Base-by-base conservation (phyloP, 2,329 filamentous ascomycete genomes). In the Colletotrichum tamarilloi region DNA sequence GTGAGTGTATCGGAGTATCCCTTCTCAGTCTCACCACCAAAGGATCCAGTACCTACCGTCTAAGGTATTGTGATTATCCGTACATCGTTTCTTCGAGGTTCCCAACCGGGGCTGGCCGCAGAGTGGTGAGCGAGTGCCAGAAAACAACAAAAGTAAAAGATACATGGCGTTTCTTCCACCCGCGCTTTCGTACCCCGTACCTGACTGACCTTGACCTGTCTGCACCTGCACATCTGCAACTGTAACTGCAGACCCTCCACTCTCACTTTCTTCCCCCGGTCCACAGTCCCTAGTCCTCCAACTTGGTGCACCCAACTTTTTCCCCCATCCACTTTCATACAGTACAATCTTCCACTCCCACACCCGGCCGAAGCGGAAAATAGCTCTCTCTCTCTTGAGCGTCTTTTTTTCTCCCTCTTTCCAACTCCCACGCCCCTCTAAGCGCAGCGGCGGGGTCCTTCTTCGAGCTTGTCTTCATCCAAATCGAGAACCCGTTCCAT, bases 401-500 rank as follows among this genome's bases (percentile, higher is more conserved):
- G 42, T 58, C 46, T 30, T 65, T 58, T 65, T 53, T 49, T 49
- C 3, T 49, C 3, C 12, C 38, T 42, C 19, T 58, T 65, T 59
- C 42, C 42, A 53, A 53, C 38, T 38, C 53, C 26, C 67, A 67
- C 67, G 30, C 56, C 67, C 59, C 62, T 71, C 68, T 67, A 71
- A 71, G 63, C 68, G 63, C 68, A 71, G 46, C 63, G 49, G 56
- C 56, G 68, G 68, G 68, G 62, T 56, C 28, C 68, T 59, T 56
- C 32, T 57, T 63, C 58, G 32, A 68, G 65, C 69, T 65, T 73
- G 66, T 73, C 70, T 73, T 69, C 66, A 70, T 73, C 70, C 70
- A 64, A 73, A 73, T 65, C 60, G 59, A 73, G 67, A 73, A 64
- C 64, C 66, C 32, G 57, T 49, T 28, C 65, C 49, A 59, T 49